These are phyloP conservation scores for Typha latifolia DNA, from an alignment of 176 grass and related monocot genomes.

Conservation along the genomic window DNA sequence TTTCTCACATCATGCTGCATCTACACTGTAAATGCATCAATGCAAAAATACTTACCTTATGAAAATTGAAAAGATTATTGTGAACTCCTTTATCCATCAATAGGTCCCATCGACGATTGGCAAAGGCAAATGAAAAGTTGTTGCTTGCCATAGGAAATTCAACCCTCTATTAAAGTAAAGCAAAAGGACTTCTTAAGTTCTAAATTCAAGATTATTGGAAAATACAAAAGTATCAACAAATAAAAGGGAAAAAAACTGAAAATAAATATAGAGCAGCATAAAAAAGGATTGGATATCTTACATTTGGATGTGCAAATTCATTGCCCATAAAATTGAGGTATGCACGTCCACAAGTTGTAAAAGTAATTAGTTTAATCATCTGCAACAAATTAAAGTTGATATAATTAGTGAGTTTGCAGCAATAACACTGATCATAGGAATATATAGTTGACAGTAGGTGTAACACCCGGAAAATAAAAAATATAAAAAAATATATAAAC, in stretches of 20 bases:
- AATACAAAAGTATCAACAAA: not conserved
- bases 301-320: conserved; percentile 95
- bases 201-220: not conserved
- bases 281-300: conserved; percentile 20
- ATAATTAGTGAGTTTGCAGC: not conserved
- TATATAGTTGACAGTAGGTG: no score
- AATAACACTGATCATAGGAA: not conserved
- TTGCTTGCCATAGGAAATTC: conserved; percentile 96
- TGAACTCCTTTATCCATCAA: conserved; percentile 53
- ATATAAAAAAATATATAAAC: no score
- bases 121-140: conserved; percentile 59
- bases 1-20: not conserved
- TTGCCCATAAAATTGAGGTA: conserved; percentile 98
- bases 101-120: conserved; percentile 76
- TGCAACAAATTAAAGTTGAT: conserved; percentile 30
- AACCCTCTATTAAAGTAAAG: conserved; percentile 51
- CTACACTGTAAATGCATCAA: not conserved
- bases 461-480: no score
- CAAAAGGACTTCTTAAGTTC: conserved; percentile 10
- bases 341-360: conserved; percentile 62
- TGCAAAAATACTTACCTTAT: conserved; percentile 44
- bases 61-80: conserved; percentile 61
- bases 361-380: conserved; percentile 92
- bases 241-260: not conserved
- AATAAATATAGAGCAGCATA: not conserved